Conservation (phyloP, 768 basidiomycete species). For the Galerina sulciceps region DNA sequence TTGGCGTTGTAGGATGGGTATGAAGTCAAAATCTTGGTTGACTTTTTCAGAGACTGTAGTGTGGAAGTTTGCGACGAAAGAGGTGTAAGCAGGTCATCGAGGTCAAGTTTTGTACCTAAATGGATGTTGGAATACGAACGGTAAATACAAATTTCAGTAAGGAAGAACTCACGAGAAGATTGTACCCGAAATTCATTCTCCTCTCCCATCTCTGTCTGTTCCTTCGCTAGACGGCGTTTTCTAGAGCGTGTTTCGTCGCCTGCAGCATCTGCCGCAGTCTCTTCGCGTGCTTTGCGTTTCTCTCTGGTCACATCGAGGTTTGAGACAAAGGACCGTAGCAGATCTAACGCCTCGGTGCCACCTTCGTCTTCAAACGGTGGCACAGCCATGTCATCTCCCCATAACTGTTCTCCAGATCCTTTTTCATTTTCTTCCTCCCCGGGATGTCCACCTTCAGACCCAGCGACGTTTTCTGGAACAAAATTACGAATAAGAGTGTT, state of each 20-base stretch:
- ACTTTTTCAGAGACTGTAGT: constrained; percentile 69
- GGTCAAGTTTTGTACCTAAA: constrained; percentile 58
- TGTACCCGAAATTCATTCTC: constrained; percentile 81
- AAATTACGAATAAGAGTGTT: not conserved
- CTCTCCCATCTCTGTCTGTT: constrained; percentile 76
- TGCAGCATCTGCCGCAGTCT: constrained; percentile 26
- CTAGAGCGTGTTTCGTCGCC: constrained; percentile 33
- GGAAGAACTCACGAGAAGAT: constrained; percentile 43
- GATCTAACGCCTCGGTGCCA: constrained; percentile 64
- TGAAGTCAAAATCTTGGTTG: constrained; percentile 63
- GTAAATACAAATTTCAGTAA: not conserved
- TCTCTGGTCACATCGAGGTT: constrained; percentile 60
- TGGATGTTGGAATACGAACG: constrained; percentile 3
- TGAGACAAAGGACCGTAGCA: constrained; percentile 75
- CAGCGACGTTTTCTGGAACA: constrained; percentile 36
- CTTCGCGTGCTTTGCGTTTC: constrained; percentile 73
- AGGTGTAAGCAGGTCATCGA: constrained; percentile 80
- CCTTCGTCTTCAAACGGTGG: constrained; percentile 56
- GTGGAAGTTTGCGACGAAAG: constrained; percentile 66
- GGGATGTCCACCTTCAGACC: constrained; percentile 33
- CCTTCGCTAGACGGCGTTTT: constrained; percentile 68
- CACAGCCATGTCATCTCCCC: constrained; percentile 48
- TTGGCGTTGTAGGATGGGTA: constrained; percentile 56
- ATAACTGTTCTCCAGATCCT: constrained; percentile 39
- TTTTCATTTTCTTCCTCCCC: constrained; percentile 38